These are phyloP conservation scores for Penicillium brevicompactum DNA, from an alignment of 2,329 filamentous ascomycete species.

Conservation along the genomic window DNA sequence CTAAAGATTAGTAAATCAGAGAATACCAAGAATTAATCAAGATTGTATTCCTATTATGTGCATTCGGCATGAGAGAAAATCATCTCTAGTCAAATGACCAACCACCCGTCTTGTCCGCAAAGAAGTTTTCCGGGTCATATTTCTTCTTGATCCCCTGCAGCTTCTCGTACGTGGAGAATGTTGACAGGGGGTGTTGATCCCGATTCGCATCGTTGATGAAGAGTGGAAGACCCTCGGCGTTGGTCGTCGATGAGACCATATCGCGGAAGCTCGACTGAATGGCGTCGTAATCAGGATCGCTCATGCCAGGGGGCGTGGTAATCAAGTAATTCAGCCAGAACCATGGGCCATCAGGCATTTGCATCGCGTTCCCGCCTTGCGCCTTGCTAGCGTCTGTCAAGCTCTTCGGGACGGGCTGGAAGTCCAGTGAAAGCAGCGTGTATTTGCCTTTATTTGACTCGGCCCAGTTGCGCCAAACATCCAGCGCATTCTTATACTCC, in stretches of 20 bases:
- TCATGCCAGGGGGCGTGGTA: constrained; percentile 26
- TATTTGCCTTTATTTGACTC: constrained; percentile 34
- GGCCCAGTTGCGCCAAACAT: constrained; percentile 33
- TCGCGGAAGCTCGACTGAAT: constrained; percentile 34
- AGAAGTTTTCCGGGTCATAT: constrained; percentile 41
- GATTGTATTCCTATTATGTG: no score
- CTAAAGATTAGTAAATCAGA: no score
- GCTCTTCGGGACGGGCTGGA: constrained; percentile 32
- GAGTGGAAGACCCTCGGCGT: constrained; percentile 29
- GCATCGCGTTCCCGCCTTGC: constrained; percentile 36
- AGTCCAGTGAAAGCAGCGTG: constrained; percentile 28
- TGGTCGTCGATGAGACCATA: constrained; percentile 31
- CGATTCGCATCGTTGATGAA: constrained; percentile 39
- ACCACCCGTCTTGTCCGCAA: constrained; percentile 29
- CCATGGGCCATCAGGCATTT: constrained; percentile 38
- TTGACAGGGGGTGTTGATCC: constrained; percentile 29
- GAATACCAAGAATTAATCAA: no score
- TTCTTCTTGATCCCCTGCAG: constrained; percentile 42
- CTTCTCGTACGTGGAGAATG: constrained; percentile 34
- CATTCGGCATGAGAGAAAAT: no score
- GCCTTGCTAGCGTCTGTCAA: constrained; percentile 36
- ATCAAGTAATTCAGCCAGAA: constrained; percentile 36
- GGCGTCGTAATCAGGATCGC: constrained; percentile 25
- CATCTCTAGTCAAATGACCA: constrained; percentile 30
- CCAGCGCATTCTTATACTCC: constrained; percentile 23